phyloP scores from a whole-genome alignment of 2,329 filamentous ascomycete species.

The Decorospora gaudefroyi region DNA sequence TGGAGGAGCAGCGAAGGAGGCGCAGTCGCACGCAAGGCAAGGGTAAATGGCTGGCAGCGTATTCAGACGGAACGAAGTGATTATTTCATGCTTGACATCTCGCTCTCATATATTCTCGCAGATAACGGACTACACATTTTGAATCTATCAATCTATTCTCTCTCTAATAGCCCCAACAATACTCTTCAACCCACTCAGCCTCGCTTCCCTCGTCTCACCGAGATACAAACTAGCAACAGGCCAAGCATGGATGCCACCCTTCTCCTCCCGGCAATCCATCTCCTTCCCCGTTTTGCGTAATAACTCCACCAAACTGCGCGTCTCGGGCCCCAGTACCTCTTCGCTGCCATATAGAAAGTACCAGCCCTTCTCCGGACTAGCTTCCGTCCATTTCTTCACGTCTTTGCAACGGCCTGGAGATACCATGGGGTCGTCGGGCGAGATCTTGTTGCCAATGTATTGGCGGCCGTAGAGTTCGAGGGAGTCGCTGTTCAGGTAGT shows the following conservation, averaged over 20 bases:
- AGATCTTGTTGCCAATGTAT: constrained; percentile 63
- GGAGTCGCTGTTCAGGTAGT: constrained; percentile 71
- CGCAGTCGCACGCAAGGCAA: too few species aligned
- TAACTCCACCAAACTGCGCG: constrained; percentile 62
- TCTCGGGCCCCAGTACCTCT: constrained; percentile 76
- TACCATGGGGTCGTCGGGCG: constrained; percentile 60
- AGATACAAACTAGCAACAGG: constrained; percentile 69
- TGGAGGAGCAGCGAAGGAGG: too few species aligned
- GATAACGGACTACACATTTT: too few species aligned
- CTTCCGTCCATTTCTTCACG: constrained; percentile 66
- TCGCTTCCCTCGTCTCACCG: constrained; percentile 52
- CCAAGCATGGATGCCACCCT: constrained; percentile 78
- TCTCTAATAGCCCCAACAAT: constrained; percentile 49
- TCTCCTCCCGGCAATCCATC: constrained; percentile 64
- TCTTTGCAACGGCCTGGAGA: constrained; percentile 75
- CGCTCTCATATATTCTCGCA: too few species aligned
- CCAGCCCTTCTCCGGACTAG: constrained; percentile 69
- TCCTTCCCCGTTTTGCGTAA: constrained; percentile 60
- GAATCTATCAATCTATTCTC: constrained; percentile 27
- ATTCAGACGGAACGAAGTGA: not conserved
- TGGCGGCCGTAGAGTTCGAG: constrained; percentile 71
- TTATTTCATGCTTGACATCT: too few species aligned
- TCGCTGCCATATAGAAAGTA: constrained; percentile 74
- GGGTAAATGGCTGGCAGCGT: not conserved
- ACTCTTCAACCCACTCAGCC: constrained; percentile 54